These are phyloP conservation scores for Apiotrichum laibachii DNA, from an alignment of 1,284 basidiomycete species.

Conservation along the genomic window DNA sequence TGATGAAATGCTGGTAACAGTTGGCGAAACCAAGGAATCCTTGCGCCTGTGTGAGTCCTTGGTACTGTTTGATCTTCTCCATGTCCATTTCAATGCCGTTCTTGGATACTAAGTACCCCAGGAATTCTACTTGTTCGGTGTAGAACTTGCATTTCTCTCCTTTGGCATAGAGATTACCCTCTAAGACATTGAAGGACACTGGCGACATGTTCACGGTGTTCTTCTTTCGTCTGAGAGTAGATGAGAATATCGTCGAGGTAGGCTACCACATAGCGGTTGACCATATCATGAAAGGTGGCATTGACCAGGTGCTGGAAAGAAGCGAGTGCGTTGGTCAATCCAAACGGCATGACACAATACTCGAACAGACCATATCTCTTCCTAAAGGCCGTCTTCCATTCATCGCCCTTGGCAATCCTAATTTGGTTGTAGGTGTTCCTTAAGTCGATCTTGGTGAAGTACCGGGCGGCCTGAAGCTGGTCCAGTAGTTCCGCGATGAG, in stretches of 20 bases:
- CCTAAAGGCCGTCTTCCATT: constrained; percentile 51
- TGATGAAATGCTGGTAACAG: constrained; percentile 54
- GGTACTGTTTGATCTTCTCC: constrained; percentile 51
- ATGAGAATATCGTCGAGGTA: constrained; percentile 52
- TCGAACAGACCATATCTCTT: constrained; percentile 49
- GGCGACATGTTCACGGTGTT: constrained; percentile 33
- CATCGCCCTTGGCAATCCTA: constrained; percentile 31
- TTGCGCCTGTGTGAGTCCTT: constrained; percentile 42
- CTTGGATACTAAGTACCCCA: constrained; percentile 46
- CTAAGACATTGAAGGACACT: constrained; percentile 49
- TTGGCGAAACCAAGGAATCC: constrained; percentile 52
- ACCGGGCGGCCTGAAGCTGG: constrained; percentile 31
- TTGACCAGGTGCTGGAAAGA: constrained; percentile 46
- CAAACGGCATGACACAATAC: constrained; percentile 52
- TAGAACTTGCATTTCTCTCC: constrained; percentile 52
- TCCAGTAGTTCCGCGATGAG: constrained; percentile 33
- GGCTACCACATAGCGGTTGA: constrained; percentile 34
- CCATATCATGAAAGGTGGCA: constrained; percentile 29
- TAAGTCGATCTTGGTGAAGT: constrained; percentile 45
- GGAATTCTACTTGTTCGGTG: constrained; percentile 37
- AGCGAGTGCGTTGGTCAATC: constrained; percentile 52
- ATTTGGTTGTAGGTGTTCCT: constrained; percentile 41
- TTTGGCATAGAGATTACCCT: constrained; percentile 46
- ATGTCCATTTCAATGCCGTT: constrained; percentile 32
- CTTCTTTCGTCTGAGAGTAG: too few species aligned